These are phyloP conservation scores for Podospora bellae-mahoneyi DNA, from an alignment of 495 filamentous ascomycete genomes.

Conservation along the genomic window DNA sequence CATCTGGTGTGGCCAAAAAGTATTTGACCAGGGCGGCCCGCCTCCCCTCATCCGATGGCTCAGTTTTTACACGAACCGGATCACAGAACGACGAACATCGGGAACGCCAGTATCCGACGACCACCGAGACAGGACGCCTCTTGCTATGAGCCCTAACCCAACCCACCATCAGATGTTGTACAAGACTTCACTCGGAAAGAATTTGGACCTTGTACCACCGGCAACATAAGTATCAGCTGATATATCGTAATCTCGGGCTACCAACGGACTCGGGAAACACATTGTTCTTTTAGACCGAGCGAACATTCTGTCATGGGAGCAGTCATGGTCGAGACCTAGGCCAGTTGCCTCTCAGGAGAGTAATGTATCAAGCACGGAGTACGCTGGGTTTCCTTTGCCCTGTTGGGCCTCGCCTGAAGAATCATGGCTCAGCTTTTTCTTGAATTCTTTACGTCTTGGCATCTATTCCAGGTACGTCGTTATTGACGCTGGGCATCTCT, in stretches of 20 bases:
- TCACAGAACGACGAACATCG: not conserved
- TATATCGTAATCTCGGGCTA: not conserved
- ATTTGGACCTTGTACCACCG: not conserved
- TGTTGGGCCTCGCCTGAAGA: no score
- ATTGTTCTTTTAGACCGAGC: not conserved
- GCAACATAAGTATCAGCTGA: not conserved
- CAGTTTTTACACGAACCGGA: conserved; percentile 9
- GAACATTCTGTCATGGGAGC: no score
- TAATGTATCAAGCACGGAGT: no score
- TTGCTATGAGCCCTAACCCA: not conserved
- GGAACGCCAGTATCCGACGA: conserved; percentile 5
- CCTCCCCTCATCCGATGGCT: conserved; percentile 14
- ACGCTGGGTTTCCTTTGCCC: no score
- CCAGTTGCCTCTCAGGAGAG: no score
- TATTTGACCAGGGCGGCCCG: conserved; percentile 16
- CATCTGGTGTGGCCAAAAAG: not conserved
- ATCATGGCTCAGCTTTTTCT: no score
- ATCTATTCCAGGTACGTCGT: no score
- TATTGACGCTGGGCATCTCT: no score
- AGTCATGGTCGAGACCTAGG: no score
- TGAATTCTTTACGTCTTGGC: no score
- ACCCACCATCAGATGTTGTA: not conserved
- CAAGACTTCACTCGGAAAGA: not conserved
- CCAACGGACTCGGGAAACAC: not conserved
- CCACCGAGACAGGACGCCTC: not conserved